These are phyloP conservation scores for Parascedosporium putredinis DNA, from an alignment of 2,329 filamentous ascomycete species.

Conservation along the genomic window DNA sequence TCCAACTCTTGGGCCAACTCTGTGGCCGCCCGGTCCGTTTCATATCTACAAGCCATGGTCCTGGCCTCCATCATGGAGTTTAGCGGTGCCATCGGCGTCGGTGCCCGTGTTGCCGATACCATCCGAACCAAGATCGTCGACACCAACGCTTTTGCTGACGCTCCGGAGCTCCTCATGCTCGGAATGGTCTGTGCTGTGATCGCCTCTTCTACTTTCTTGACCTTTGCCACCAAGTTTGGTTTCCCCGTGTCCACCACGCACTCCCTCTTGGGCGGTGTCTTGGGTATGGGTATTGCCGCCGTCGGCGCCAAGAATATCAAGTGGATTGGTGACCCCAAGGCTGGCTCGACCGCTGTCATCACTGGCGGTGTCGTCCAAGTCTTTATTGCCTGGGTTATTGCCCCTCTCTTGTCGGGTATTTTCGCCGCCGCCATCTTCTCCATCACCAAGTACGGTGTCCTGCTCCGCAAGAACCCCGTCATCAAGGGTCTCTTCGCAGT, in stretches of 20 bases:
- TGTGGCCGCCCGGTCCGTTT: constrained; percentile 58
- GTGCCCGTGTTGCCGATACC: constrained; percentile 49
- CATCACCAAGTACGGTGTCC: constrained; percentile 45
- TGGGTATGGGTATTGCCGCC: constrained; percentile 48
- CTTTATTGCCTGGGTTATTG: constrained; percentile 51
- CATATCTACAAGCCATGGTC: constrained; percentile 49
- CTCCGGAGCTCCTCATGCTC: constrained; percentile 45
- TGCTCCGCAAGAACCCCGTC: constrained; percentile 41
- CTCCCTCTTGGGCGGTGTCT: constrained; percentile 47
- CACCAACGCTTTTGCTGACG: constrained; percentile 31
- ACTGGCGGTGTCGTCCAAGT: constrained; percentile 45
- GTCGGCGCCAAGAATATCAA: constrained; percentile 40
- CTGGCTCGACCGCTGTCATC: constrained; percentile 25
- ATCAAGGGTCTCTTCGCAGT: constrained; percentile 40
- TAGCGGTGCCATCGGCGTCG: constrained; percentile 48
- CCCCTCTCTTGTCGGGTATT: constrained; percentile 41
- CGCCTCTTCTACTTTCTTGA: constrained; percentile 45
- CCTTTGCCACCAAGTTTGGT: constrained; percentile 41
- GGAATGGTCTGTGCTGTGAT: constrained; percentile 46
- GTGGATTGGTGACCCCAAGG: constrained; percentile 35
- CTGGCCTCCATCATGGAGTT: constrained; percentile 52
- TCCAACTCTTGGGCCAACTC: constrained; percentile 69
- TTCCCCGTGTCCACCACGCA: constrained; percentile 53
- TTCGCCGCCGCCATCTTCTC: constrained; percentile 46
- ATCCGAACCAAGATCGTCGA: constrained; percentile 51